Base-by-base conservation (phyloP, 441 rosid genomes). In the Gossypium schwendimanii region DNA sequence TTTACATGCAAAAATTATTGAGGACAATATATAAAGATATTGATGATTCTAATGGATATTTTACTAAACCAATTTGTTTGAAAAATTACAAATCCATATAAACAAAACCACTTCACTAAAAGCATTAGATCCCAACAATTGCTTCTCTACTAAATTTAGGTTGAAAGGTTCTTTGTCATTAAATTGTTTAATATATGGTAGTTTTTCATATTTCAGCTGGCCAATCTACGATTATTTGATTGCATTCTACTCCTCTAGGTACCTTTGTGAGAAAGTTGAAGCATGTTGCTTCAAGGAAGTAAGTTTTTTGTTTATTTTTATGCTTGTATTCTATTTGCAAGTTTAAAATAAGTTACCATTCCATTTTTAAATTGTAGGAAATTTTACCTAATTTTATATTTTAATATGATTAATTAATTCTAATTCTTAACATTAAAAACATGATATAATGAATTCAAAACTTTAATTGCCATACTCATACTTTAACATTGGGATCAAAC, bases 141-240 rank as follows among this genome's bases (percentile, higher is more conserved):
- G 8, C 1, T 33, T 33, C 8, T 33, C 1, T 33, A 0, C 8
- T 33, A 33, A 33, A 33, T 33, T 33, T 6, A 6, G 39, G 39
- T 55, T 59, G 57, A 58, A 44, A 41, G 62, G n/a, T 24, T 58
- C 55, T 28, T 71, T 71, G 12, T 10, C 47, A 15, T 52, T 8
- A 61, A 50, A 57, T 72, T 69, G 50, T 73, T 68, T 75, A 69
- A 73, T 67, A 47, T 70, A 52, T 84, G 69, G 65, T 50, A 20
- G 6, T 18, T 78, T 80, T 81, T 21, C 65, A 79, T 79, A 20
- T 83, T 86, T 84, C 93, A 92, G 96, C 72, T 94, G 97, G 97
- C 96, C 98, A 28, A 77, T 92, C 68, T 93, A 97, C 74, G 97
- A 93, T 81, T 93, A 98, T 82, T 84, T 93, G 84, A 93, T 96